Evolutionary conservation across 75 land plant species (phyloP), one percentile per base, ranked within the genome.

Genomic region (Chamaecyparis obtusa): DNA sequence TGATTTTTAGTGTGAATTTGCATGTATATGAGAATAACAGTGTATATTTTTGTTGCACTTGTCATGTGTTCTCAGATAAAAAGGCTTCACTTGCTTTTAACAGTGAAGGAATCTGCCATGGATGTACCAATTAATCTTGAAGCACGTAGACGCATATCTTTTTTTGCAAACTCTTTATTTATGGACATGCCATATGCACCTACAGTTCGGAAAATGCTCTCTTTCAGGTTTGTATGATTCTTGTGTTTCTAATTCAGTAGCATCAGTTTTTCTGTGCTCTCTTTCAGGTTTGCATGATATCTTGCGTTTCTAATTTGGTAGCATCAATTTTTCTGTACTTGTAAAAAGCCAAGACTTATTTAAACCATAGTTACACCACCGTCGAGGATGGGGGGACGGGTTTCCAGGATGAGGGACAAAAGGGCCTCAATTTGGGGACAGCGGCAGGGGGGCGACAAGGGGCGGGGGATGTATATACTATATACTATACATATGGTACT

Each of bases 101-200:
- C 94, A 0, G 90, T 90, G 39, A 92, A 91, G 74, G 95, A 94
- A 85, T 89, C 94, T 87, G 95, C 92, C 5, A 93, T 94, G 85
- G 92, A 94, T 79, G 92, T 94, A 17, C 95, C 95, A 85, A 72
- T 86, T 30, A 94, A 94, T 81, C 87, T 94, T 33, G 95, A 92
- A 84, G 95, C 95, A 83, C 94, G 95, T 57, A 87, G 95, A 43
- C 89, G 95, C 3, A 92, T 94, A 56, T 87, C 94, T 16, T 94
- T 94, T 81, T 94, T 94, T 83, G 89, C 95, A 24, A 94, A 94
- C 72, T 94, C 95, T 17, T 84, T 94, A 32, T 94, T 94, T 83
- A 94, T 94, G 95, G 87, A 89, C 84, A 92, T 94, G 94, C 95
- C 95, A 83, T 55, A 85, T 32, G 94, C 95, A 84, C 94, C 94